phyloP scores from a whole-genome alignment of 345 rosid species.

The Ricinus communis region DNA sequence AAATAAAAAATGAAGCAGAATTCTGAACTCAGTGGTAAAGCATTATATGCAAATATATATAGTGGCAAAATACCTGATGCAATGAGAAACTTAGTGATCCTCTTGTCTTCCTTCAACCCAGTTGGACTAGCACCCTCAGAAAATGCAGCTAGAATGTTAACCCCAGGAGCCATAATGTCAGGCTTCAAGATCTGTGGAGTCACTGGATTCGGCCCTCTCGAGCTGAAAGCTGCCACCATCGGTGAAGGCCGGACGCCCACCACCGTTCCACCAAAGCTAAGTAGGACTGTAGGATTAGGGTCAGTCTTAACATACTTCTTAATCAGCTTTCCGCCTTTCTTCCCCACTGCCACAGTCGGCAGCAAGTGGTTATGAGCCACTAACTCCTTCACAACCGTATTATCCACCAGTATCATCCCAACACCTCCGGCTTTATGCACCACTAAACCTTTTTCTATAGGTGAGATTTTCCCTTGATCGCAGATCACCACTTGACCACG shows the following conservation, averaged over 20 bases:
- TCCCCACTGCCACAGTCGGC: constrained; percentile 69
- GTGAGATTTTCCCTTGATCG: constrained; percentile 60
- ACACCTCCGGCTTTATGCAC: constrained; percentile 77
- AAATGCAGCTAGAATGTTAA: constrained; percentile 78
- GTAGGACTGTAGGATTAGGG: constrained; percentile 47
- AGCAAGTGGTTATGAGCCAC: constrained; percentile 69
- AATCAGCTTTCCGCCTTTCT: constrained; percentile 52
- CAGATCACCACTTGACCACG: constrained; percentile 74
- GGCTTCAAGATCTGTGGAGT: constrained; percentile 80
- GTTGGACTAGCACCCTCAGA: constrained; percentile 64
- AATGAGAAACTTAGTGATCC: constrained; percentile 57
- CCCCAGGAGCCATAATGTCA: constrained; percentile 84
- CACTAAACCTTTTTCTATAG: constrained; percentile 69
- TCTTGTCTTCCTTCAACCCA: constrained; percentile 53
- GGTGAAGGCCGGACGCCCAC: constrained; percentile 64
- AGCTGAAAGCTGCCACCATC: constrained; percentile 77
- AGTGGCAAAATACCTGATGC: constrained; percentile 52
- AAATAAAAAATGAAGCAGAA: too few relatives aligned
- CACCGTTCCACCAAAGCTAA: constrained; percentile 72
- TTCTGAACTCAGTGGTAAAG: too few relatives aligned
- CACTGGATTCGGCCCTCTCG: constrained; percentile 75
- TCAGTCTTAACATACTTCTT: constrained; percentile 44
- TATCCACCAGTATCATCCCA: constrained; percentile 68
- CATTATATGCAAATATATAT: too few relatives aligned
- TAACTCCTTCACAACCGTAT: constrained; percentile 46